A percentile compares a stretch with the other conserved stretches of the same genome.
Evolutionary conservation across 2,329 filamentous ascomycete species (phyloP).

Genomic region (Diaporthe citrichinensis): DNA sequence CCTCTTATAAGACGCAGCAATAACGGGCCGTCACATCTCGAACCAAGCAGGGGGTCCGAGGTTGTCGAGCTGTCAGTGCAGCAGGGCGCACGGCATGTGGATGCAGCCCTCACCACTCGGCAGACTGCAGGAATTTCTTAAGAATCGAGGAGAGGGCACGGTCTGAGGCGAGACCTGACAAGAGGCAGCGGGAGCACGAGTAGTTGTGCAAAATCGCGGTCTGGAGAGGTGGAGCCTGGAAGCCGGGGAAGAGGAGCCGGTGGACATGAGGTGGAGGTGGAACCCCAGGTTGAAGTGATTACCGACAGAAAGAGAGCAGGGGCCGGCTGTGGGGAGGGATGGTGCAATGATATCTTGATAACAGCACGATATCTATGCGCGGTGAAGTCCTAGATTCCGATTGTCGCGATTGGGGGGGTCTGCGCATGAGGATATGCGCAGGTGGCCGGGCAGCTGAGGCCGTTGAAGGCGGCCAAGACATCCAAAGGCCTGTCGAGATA

Average conservation of each 20-base stretch:
- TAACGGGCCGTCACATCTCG: conserved; percentile 36
- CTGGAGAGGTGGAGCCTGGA: conserved; percentile 22
- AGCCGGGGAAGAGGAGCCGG: conserved; percentile 34
- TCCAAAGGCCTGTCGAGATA: conserved; percentile 1
- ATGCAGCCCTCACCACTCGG: conserved; percentile 22
- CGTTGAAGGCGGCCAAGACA: background rate
- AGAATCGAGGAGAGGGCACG: background rate
- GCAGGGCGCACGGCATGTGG: conserved; percentile 37
- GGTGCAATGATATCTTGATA: conserved; percentile 31
- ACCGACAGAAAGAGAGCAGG: conserved; percentile 3
- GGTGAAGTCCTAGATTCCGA: conserved; percentile 17
- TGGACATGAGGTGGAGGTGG: conserved; percentile 22
- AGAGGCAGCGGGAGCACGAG: background rate
- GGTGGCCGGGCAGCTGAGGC: conserved; percentile 12
- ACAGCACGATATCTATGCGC: conserved; percentile 2
- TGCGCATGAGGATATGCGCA: conserved; percentile 7
- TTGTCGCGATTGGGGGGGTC: background rate
- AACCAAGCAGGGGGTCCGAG: conserved; percentile 12
- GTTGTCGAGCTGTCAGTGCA: conserved; percentile 30
- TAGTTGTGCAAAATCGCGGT: conserved; percentile 23
- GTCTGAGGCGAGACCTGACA: background rate
- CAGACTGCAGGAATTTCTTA: conserved; percentile 13
- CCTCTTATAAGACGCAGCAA: conserved; percentile 36
- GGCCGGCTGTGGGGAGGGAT: conserved; percentile 9
- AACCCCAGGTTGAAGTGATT: conserved; percentile 11